Base-by-base conservation (phyloP, 352 stramenopile genomes). In the Phytopythium oedochilum region DNA sequence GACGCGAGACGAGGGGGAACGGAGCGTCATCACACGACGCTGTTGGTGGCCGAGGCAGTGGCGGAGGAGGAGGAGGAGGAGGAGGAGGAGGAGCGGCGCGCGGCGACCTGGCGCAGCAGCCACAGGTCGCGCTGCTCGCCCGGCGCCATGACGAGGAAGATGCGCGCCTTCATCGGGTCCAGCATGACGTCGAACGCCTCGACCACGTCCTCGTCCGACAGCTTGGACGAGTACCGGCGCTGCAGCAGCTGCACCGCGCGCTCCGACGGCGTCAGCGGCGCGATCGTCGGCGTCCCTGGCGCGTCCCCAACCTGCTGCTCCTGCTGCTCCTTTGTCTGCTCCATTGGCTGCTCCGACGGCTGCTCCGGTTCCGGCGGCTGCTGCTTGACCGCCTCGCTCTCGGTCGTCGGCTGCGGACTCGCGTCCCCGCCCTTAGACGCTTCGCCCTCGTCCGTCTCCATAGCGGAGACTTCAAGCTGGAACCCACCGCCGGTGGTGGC, bases 101-200 rank as follows among this genome's bases (percentile, higher is more conserved):
- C n/a, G 10, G 29, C 20, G 38, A 66, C 61, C 39, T 57, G 50
- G 11, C 52, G 48, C 25, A 43, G 42, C 22, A 66, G 42, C 60
- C 60, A 66, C 54, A 66, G 34, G 39, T 66, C 60, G 5, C 60
- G 49, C 48, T 62, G 28, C 40, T 51, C 40, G 28, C 60, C 60
- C 4, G 60, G 54, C 28, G 54, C 29, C 35, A 66, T 55, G 18
- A 66, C 49, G 20, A 66, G 45, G 54, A 66, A 61, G 46, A 66
- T 57, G 36, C 48, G 39, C n/a, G 59, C 59, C 47, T 56, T 53
- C 20, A 55, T 40, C 4, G 54, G 25, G 40, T 66, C 54, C 45
- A 53, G 53, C 59, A 66, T 66, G 5, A 61, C 31, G 29, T 66
- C 59, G 45, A 66, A 66, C 10, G 59, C 59, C 11, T 62, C 59